phyloP scores from a whole-genome alignment of 202 grass and related monocot genomes.

The Musa balbisiana region DNA sequence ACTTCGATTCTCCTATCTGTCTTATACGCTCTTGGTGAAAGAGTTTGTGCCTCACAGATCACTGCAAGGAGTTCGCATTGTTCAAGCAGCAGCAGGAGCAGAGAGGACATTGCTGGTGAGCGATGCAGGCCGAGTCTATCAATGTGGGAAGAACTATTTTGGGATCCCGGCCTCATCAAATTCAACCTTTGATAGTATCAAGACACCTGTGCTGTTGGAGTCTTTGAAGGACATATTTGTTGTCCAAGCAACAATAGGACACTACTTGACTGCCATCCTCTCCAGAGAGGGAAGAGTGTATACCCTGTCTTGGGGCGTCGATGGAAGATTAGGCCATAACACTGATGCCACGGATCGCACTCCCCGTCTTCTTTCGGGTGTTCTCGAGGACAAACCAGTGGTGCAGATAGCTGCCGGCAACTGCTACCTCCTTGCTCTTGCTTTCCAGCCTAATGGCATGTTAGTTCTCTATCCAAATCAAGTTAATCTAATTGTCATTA shows the following conservation, averaged over 20 bases:
- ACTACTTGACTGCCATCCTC: constrained; percentile 77
- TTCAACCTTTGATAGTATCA: constrained; percentile 43
- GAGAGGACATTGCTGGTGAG: constrained; percentile 63
- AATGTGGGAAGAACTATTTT: constrained; percentile 74
- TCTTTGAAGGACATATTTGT: constrained; percentile 64
- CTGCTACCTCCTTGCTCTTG: constrained; percentile 64
- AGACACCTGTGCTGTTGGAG: constrained; percentile 53
- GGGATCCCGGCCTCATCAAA: constrained; percentile 57
- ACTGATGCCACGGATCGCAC: constrained; percentile 55
- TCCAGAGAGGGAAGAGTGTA: constrained; percentile 66
- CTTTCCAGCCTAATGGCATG: constrained; percentile 77
- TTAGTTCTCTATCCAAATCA: constrained; percentile 26
- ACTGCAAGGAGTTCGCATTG: constrained; percentile 73
- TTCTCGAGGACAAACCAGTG: constrained; percentile 64
- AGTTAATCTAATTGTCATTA: not conserved
- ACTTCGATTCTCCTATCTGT: constrained; percentile 33
- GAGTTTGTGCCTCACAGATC: constrained; percentile 38
- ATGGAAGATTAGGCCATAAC: constrained; percentile 67
- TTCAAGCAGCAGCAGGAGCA: constrained; percentile 64
- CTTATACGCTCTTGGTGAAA: constrained; percentile 19
- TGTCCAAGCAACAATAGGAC: constrained; percentile 76
- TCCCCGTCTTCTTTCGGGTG: constrained; percentile 52
- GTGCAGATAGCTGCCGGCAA: constrained; percentile 79
- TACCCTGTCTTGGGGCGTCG: constrained; percentile 69
- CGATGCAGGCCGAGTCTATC: constrained; percentile 64